Base-by-base conservation (phyloP, 441 rosid genomes). In the Croton laevigatus region DNA sequence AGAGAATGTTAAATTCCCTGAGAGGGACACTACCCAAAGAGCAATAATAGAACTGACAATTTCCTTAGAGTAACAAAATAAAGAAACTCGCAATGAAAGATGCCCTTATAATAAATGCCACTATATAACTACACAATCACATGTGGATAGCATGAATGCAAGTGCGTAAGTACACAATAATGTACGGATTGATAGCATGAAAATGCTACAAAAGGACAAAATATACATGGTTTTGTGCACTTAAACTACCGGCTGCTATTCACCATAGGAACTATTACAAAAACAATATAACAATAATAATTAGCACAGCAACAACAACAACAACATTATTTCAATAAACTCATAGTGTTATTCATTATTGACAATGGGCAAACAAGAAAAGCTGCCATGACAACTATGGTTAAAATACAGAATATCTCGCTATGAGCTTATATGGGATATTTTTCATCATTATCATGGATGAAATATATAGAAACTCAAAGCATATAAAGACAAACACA, bases 201-300 rank as follows among this genome's bases (percentile, higher is more conserved):
- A 23, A 38, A 52, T 14, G 8, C 10, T 36, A 27, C 10, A 19
- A 44, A 37, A 53, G 58, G 14, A 60, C 5, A 53, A 40, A 53
- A 37, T 32, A 48, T 65, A 32, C 20, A 10, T 12, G 10, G 49
- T 44, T 42, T 52, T 44, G 27, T 51, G 64, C 40, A 52, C 53
- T 52, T 62, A 46, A n/a, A 27, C 63, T 53, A 19, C 62, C 22
- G 52, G 10, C 9, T 40, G 8, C 10, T 40, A 45, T 66, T 11
- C 22, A 9, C 51, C 75, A 59, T 53, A 9, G 51, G 66, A 53
- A 61, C 1, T 6, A 32, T 53, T 48, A 17, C 8, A 45, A 75
- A 38, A 64, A 5, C 20, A 62, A 59, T 51, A 27, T 48, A 54
- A 71, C 11, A 12, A 59, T 6, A 59, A 45, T 48, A 23, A 19